Evolutionary conservation across 2,329 filamentous ascomycete genomes (phyloP).

Genomic region (Nectriaceae sp.): DNA sequence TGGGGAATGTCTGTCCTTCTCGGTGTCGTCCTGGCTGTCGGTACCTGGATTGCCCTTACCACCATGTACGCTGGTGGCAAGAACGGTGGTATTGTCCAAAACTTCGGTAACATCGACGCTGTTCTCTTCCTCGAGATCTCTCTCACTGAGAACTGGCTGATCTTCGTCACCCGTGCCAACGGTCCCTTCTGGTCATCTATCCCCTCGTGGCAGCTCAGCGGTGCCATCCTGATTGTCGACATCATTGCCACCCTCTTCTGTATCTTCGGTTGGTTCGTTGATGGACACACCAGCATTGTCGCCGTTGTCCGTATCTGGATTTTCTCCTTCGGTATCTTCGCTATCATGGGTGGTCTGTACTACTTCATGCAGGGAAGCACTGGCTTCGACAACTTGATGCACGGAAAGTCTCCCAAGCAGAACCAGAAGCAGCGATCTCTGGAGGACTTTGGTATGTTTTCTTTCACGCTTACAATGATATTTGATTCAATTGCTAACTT

Average conservation of each 20-base stretch:
- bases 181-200: conserved; percentile 90
- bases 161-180: conserved; percentile 93
- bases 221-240: conserved; percentile 80
- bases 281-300: conserved; percentile 72
- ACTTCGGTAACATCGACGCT: conserved; percentile 79
- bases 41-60: conserved; percentile 87
- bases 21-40: conserved; percentile 76
- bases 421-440: conserved; percentile 81
- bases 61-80: conserved; percentile 74
- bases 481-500: conserved; percentile 49
- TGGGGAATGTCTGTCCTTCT: conserved; percentile 91
- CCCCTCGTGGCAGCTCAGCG: conserved; percentile 81
- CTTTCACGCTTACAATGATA: neutral
- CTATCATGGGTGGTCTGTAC: conserved; percentile 71
- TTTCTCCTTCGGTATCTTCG: conserved; percentile 89
- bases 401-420: conserved; percentile 82
- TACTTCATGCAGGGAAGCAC: conserved; percentile 80
- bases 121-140: conserved; percentile 89
- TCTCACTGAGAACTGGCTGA: conserved; percentile 92
- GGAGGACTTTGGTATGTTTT: conserved; percentile 81
- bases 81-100: conserved; percentile 84
- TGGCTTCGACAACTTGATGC: conserved; percentile 90
- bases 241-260: conserved; percentile 83
- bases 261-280: conserved; percentile 81
- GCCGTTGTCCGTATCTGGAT: conserved; percentile 88